Base-by-base conservation (phyloP, 2,329 filamentous ascomycete genomes). In the Diaporthe citriasiana region DNA sequence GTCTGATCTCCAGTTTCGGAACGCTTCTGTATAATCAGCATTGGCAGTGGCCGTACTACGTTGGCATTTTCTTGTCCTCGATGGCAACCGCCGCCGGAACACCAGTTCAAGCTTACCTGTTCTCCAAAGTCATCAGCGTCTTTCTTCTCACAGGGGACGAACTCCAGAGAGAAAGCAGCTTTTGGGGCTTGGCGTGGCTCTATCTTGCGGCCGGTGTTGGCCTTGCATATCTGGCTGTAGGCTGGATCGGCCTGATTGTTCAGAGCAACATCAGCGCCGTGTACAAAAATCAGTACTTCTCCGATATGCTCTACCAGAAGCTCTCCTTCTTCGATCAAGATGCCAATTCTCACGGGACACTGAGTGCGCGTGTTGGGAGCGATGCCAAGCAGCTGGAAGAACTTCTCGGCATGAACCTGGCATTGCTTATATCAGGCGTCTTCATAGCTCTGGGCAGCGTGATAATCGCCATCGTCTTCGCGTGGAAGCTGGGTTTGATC, bases 141-240 rank as follows among this genome's bases (percentile, higher is more conserved):
- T 89, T 91, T 77, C 60, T 65, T 9, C 60, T 65, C 27, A 50
- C 60, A 19, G 60, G 42, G 25, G 77, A 82, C 5, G 81, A 81
- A 55, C 80, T 83, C 1, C 82, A 86, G 13, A 73, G 56, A 1
- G 56, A 78, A 53, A 87, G 87, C 27, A 89, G 96, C 74, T 98
- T 97, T 82, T 98, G 95, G 95, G 92, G 91, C 72, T 85, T 92
- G 79, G 97, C 98, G 95, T 98, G 95, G 94, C 84, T 97, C 95
- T 42, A 85, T 88, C 73, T 92, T 92, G 90, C 91, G 5, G 82
- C 88, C 17, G 86, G 84, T 33, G 82, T 87, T 6, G 88, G 88
- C 0, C 10, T 89, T 1, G 82, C 86, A n/a, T 92, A 93, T 79
- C 89, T 90, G 74, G 76, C 83, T 17, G 79, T 90, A 25, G 86